Base-by-base conservation (phyloP, 2,329 filamentous ascomycete genomes). In the Fusarium camptoceras region DNA sequence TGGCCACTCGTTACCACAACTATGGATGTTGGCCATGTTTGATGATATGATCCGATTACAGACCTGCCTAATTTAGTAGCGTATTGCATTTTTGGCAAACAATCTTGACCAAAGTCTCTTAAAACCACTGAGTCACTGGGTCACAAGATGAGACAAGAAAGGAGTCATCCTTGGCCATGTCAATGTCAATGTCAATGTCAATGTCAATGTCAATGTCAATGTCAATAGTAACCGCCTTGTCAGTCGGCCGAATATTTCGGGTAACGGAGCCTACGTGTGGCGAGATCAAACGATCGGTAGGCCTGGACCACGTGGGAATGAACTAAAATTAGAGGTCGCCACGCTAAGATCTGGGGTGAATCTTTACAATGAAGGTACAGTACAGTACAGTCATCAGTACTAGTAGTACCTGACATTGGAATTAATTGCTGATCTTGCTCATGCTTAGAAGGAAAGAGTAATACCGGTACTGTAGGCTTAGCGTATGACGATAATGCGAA, bases 261-360 rank as follows among this genome's bases (percentile, higher is more conserved):
- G 46, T 30, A 20, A 66, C 68, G 64, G 68, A 71, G 64, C 51
- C 41, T 58, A 65, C 48, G 51, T 44, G 68, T 71, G 68, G 68
- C 68, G 64, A 71, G 68, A 71, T 43, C 59, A 56, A 66, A 43
- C 7, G 57, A 61, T 69, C 55, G 55, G 41, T 43, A 57, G 69
- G 69, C 37, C 69, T 70, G 47, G 69, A 70, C 57, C 69, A 72
- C 69, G 66, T 72, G 69, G 49, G 41, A 39, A 22, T 16, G 18
- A 30, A 16, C 69, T 72, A 71, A 71, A 70, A 58, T 72, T 70
- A 71, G 69, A 66, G 54, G 34, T 43, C 16, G 53, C 43, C 47
- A 31, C 46, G 39, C 37, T 25, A 51, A 39, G 55, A 71, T 54
- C 34, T 24, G 28, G 51, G 68, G 55, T 46, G 44, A 42, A 41